Conservation (phyloP, 2,329 filamentous ascomycete genomes). For the Aspergillus luchuensis region DNA sequence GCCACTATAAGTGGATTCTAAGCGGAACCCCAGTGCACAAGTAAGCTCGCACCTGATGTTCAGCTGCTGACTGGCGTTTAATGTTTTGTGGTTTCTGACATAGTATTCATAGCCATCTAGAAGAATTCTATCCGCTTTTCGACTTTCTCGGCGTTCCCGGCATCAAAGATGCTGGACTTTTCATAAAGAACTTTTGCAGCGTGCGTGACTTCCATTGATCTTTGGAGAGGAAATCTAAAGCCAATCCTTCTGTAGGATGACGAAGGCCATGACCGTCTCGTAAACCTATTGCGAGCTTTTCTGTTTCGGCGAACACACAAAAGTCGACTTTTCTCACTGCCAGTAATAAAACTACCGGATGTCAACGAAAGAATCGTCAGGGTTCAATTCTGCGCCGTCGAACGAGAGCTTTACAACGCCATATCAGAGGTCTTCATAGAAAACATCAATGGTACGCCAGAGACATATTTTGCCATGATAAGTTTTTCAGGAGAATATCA, state of each 20-base stretch:
- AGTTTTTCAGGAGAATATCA: slow-evolving; percentile 8
- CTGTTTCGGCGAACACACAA: slow-evolving; percentile 60
- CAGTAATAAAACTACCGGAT: slow-evolving; percentile 57
- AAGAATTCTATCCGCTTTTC: slow-evolving; percentile 45
- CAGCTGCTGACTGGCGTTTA: not conserved
- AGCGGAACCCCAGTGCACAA: slow-evolving; percentile 45
- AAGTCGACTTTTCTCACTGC: slow-evolving; percentile 55
- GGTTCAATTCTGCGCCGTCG: slow-evolving; percentile 55
- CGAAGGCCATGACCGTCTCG: slow-evolving; percentile 24
- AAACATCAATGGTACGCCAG: slow-evolving; percentile 25
- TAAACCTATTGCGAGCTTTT: slow-evolving; percentile 39
- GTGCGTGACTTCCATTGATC: slow-evolving; percentile 11
- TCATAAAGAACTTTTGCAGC: slow-evolving; percentile 30
- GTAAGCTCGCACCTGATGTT: slow-evolving; percentile 20
- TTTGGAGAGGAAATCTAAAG: not conserved
- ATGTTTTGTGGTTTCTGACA: not conserved
- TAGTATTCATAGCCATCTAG: slow-evolving; percentile 24
- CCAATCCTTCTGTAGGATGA: slow-evolving; percentile 10
- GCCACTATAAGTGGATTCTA: slow-evolving; percentile 42
- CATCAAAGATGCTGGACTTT: slow-evolving; percentile 26
- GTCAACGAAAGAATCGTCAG: slow-evolving; percentile 47
- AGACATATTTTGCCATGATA: not conserved
- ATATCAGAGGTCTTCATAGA: slow-evolving; percentile 48
- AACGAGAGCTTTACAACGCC: slow-evolving; percentile 57
- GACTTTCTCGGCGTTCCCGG: slow-evolving; percentile 38